Evolutionary conservation across 1,284 basidiomycete genomes (phyloP), one percentile per base, ranked within the genome.

Genomic region (Ustilago curta): DNA sequence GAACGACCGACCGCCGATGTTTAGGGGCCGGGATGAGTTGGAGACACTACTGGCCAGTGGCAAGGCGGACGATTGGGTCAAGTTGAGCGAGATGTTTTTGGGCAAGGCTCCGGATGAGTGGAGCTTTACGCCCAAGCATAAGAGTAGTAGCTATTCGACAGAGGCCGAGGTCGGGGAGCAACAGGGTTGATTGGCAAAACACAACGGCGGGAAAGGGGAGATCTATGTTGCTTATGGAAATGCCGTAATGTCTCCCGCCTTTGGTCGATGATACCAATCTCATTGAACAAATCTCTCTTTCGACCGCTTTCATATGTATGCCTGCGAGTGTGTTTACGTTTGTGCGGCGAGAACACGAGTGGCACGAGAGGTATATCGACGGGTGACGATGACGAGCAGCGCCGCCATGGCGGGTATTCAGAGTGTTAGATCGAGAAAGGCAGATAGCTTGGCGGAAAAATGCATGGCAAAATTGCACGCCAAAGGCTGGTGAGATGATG

Each of bases 71-170:
- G 94, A 97, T 84, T 99, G 96, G 96, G 92, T 97, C 56, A 93
- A 91, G 86, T 91, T 99, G 35, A 92, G 92, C 0, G 94, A 97
- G 85, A 95, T 97, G 93, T 98, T 93, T 89, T 88, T 92, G 14
- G 92, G 92, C 2, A 90, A 89, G 48, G 87, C 88, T 1, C 91
- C 91, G 0, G 89, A 90, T 27, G 66, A 77, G 23, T 85, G 80
- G 77, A 85, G 87, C 6, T 93, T 93, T 85, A 87, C 87, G 7
- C 91, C 71, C 5, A 74, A 74, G 37, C 71, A 74, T 42, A 74
- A 74, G 56, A 74, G 71, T 52, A 69, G 62, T 32, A 59, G 58
- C 25, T 74, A 74, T 44, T 59, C 58, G 21, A 25, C 31, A 1
- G 70, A 73, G 44, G 53, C n/a, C 4, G 70, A 64, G 12, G 53